Percentiles rank a stretch among this genome's conserved stretches.
Evolutionary conservation across 169 alveolate species (phyloP).

Genomic region (Plasmodium ovale): DNA sequence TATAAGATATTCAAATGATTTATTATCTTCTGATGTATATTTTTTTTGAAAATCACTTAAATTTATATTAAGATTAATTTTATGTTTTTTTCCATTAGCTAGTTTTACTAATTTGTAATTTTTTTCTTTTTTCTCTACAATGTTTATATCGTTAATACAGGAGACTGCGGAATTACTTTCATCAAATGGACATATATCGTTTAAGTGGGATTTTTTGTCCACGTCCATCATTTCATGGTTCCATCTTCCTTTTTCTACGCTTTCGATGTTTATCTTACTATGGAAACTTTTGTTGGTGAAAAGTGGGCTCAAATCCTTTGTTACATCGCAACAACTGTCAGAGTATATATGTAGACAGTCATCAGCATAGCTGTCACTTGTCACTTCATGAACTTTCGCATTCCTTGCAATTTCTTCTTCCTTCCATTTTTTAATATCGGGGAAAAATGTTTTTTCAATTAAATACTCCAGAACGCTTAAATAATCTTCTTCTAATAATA

Average conservation of each 20-base stretch:
- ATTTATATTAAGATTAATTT: conserved; percentile 79
- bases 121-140: conserved; percentile 53
- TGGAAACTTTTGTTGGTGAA: not conserved
- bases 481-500: conserved; percentile 83
- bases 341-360: not conserved
- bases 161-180: not conserved
- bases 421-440: conserved; percentile 78
- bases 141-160: not conserved
- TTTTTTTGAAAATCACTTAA: conserved; percentile 81
- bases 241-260: conserved; percentile 16
- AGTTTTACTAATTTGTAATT: conserved; percentile 44
- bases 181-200: conserved; percentile 6
- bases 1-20: conserved; percentile 79
- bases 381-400: not conserved
- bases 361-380: not conserved
- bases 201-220: conserved; percentile 8
- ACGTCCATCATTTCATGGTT: conserved; percentile 21
- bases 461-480: conserved; percentile 80
- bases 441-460: conserved; percentile 84
- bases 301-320: not conserved
- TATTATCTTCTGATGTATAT: conserved; percentile 84
- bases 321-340: not conserved
- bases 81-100: conserved; percentile 74
- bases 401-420: conserved; percentile 22
- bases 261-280: conserved; percentile 8